Conservation (phyloP, 2,329 filamentous ascomycete genomes). For the Nothophaeocryptopus gaeumannii region DNA sequence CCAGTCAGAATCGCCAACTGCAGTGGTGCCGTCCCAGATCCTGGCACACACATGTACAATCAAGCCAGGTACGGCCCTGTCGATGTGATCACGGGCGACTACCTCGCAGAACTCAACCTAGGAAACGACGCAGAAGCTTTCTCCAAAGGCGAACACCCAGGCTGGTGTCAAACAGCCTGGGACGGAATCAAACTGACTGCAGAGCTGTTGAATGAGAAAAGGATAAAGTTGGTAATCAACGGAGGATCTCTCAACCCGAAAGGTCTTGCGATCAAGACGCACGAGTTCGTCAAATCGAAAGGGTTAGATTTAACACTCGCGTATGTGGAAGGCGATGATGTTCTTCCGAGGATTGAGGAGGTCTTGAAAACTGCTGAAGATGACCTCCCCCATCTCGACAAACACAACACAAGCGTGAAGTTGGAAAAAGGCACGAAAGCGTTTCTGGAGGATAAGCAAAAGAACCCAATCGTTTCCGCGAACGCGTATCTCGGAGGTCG, state of each 20-base stretch:
- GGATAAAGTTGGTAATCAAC: constrained; percentile 57
- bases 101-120: constrained; percentile 36
- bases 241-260: constrained; percentile 55
- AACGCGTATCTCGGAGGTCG: constrained; percentile 44
- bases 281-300: constrained; percentile 33
- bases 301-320: constrained; percentile 44
- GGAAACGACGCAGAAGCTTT: constrained; percentile 29
- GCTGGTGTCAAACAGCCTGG: constrained; percentile 45
- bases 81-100: constrained; percentile 56
- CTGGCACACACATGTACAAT: constrained; percentile 29
- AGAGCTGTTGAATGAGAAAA: constrained; percentile 45
- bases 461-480: constrained; percentile 27
- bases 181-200: constrained; percentile 48
- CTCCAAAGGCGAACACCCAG: constrained; percentile 22
- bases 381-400: constrained; percentile 25
- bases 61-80: constrained; percentile 32
- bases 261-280: constrained; percentile 49
- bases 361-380: constrained; percentile 15
- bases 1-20: constrained; percentile 24
- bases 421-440: constrained; percentile 23
- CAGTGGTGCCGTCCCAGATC: constrained; percentile 28
- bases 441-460: constrained; percentile 18
- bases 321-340: constrained; percentile 45
- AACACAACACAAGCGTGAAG: constrained; percentile 22
- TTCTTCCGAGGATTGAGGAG: constrained; percentile 20